Base-by-base conservation (phyloP, 257 asterid species). In the Jaltomata sinuosa region DNA sequence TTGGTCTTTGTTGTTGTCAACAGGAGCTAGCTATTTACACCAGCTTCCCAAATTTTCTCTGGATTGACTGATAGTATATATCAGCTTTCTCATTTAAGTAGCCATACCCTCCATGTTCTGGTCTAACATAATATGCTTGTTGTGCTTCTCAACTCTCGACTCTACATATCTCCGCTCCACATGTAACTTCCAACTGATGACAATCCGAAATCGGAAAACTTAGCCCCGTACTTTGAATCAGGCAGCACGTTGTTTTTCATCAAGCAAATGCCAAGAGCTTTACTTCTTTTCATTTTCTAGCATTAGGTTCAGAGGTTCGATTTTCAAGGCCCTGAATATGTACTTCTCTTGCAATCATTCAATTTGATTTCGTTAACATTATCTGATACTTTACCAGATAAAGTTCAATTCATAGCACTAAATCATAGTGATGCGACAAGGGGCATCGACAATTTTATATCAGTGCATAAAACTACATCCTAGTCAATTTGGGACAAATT, bases 1-100 rank as follows among this genome's bases (percentile, higher is more conserved):
- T 84, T 94, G 91, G 12, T 92, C 98, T 84, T 89, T 90, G 53
- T 71, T 78, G 80, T 91, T 92, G 31, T 89, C 94, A 54, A 91
- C 59, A 71, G 91, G 92, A 34, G 99, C 97, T 65, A 94, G 88
- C 84, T 91, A 93, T 86, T 92, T 88, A 38, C 91, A 89, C 99
- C 98, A 96, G 86, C 98, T 94, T 52, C 94, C 88, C 85, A 94
- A 83, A 85, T 93, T 94, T 0, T 98, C 98, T 80, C n/a, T 47
- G 53, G 53, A 47, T 47, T 47, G 53, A 11, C 18, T 12, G 16
- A 47, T 16, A 11, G 85, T 96, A 96, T 65, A 96, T 92, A 55
- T 96, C 99, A 2, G 95, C 91, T 78, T 94, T 94, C 86, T 96
- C 98, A 97, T 93, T 93, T 47, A 93, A 82, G 57, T 80, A 91